Conservation (phyloP, 257 asterid genomes). For the Solanum etuberosum region DNA sequence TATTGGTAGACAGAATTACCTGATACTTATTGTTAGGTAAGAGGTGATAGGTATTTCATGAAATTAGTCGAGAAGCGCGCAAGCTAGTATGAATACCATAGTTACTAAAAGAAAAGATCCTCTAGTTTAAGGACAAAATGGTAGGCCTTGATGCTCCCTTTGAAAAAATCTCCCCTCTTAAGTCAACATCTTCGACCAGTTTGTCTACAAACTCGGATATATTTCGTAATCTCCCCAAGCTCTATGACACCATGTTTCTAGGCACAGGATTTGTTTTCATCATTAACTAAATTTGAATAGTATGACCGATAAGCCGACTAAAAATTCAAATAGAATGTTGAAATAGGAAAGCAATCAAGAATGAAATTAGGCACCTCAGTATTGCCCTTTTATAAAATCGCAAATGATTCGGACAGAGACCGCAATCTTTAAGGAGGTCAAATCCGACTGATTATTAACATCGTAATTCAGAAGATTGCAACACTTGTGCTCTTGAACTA, state of each 20-base stretch:
- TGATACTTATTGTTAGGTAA: neutral
- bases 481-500: conserved; percentile 1
- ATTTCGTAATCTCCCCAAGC: neutral
- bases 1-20: neutral
- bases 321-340: neutral
- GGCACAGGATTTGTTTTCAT: neutral
- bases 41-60: too few species aligned
- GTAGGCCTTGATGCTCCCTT: neutral
- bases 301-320: neutral
- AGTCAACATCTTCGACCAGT: neutral
- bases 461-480: neutral
- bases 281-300: neutral
- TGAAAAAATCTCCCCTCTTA: neutral
- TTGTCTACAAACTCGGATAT: neutral
- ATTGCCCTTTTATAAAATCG: neutral
- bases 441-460: conserved; percentile 6
- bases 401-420: neutral
- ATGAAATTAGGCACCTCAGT: neutral
- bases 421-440: neutral
- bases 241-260: neutral
- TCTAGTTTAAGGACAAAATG: neutral
- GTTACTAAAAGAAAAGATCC: too few species aligned
- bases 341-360: neutral
- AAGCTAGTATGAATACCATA: neutral
- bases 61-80: fast-evolving